Evolutionary conservation across 345 rosid species (phyloP).

Genomic region (Salix udensis): DNA sequence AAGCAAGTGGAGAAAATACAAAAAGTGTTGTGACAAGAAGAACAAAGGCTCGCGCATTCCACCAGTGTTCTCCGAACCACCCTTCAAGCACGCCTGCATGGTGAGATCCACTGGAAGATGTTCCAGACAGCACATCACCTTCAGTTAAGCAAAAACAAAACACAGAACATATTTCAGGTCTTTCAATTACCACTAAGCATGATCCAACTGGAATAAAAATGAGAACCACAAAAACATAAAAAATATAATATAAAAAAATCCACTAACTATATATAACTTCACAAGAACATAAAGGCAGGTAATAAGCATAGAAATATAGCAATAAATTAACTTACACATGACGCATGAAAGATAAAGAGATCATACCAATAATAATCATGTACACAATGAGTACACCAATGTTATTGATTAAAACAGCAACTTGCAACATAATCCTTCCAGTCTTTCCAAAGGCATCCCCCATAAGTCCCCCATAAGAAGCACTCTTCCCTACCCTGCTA

Average conservation of each 20-base stretch:
- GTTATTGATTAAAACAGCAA: constrained; percentile 66
- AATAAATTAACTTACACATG: neutral
- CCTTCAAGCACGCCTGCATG: constrained; percentile 82
- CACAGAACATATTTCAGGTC: constrained; percentile 11
- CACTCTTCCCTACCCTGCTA: constrained; percentile 54
- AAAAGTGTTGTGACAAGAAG: constrained; percentile 60
- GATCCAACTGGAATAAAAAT: neutral
- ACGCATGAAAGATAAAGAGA: neutral
- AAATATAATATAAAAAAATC: neutral
- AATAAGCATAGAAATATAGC: neutral
- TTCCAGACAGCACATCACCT: constrained; percentile 87
- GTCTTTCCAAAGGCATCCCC: constrained; percentile 80
- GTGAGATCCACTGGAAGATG: constrained; percentile 70
- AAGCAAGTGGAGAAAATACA: constrained; percentile 71
- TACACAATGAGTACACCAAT: constrained; percentile 86
- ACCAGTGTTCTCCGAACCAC: constrained; percentile 83
- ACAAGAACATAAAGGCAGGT: neutral
- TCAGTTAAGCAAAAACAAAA: constrained; percentile 13
- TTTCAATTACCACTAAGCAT: neutral
- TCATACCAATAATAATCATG: constrained; percentile 91
- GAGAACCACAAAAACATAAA: neutral
- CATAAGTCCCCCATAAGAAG: constrained; percentile 81
- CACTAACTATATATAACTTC: neutral
- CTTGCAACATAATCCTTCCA: constrained; percentile 61
- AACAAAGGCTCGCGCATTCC: constrained; percentile 62